Conservation (phyloP, 73 alveolate species). For the Loxodes magnus region DNA sequence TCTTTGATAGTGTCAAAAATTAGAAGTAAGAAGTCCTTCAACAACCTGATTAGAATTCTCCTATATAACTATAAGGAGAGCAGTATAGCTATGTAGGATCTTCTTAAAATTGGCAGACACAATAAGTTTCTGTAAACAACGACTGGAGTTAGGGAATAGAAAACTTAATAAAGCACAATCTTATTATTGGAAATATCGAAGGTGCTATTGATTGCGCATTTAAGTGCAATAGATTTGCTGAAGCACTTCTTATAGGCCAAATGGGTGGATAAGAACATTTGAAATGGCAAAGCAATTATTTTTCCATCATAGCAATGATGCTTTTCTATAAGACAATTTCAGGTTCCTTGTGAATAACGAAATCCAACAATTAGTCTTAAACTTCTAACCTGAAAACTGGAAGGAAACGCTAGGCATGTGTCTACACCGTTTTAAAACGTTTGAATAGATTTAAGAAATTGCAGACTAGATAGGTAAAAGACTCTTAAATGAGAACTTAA, state of each 20-base stretch:
- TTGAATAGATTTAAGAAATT: slow-evolving; percentile 24
- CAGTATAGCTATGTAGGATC: slow-evolving; percentile 11
- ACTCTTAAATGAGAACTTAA: slow-evolving; percentile 42
- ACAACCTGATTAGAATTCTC: slow-evolving; percentile 6
- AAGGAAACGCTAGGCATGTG: slow-evolving; percentile 80
- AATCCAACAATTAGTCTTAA: slow-evolving; percentile 74
- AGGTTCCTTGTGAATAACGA: slow-evolving; percentile 70
- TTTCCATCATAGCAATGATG: slow-evolving; percentile 74
- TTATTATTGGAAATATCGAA: slow-evolving; percentile 87
- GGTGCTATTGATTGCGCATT: slow-evolving; percentile 91
- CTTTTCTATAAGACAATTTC: slow-evolving; percentile 70
- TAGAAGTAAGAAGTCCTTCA: slow-evolving; percentile 27
- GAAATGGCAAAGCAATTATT: slow-evolving; percentile 72
- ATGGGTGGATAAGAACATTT: slow-evolving; percentile 69
- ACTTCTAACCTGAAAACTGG: slow-evolving; percentile 80
- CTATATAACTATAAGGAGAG: neutral
- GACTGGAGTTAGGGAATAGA: slow-evolving; percentile 96
- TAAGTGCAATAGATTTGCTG: slow-evolving; percentile 87
- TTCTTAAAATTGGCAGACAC: slow-evolving; percentile 45
- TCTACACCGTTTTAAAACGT: slow-evolving; percentile 20
- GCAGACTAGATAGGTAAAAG: slow-evolving; percentile 53
- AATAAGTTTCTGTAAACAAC: slow-evolving; percentile 65
- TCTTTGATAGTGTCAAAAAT: slow-evolving; percentile 48
- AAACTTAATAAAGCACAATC: slow-evolving; percentile 75
- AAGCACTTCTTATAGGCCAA: slow-evolving; percentile 80